phyloP scores from a whole-genome alignment of 2,329 filamentous ascomycete genomes.

The Penicillium griseofulvum region DNA sequence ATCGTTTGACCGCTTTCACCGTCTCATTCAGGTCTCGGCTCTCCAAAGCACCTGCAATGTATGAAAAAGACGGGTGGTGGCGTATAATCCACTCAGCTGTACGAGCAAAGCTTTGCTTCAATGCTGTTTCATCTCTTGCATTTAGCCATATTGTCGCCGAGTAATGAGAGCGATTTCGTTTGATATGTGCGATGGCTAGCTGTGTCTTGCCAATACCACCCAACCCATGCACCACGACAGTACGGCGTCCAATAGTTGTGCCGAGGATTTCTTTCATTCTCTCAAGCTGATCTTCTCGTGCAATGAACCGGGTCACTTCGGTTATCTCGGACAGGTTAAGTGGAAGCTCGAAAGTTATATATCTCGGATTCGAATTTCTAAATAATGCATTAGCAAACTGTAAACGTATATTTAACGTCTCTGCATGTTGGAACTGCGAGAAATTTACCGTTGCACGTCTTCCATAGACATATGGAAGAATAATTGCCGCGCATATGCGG shows the following conservation, averaged over 20 bases:
- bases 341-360: background rate
- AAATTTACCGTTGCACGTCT: background rate
- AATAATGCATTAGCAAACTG: background rate
- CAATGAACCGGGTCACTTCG: conserved; percentile 4
- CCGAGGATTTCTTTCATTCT: background rate
- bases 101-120: conserved; percentile 8
- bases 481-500: conserved; percentile 5
- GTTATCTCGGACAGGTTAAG: conserved; percentile 3
- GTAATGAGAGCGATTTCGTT: background rate
- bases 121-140: background rate
- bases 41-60: background rate
- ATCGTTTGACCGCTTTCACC: conserved; percentile 4
- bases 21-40: background rate
- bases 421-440: background rate
- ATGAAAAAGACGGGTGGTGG: background rate
- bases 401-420: background rate
- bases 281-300: conserved; percentile 6
- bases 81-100: conserved; percentile 2
- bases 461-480: conserved; percentile 1
- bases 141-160: conserved; percentile 7
- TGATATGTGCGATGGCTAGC: conserved; percentile 4
- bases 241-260: background rate
- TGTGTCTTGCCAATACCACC: conserved; percentile 13
- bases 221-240: conserved; percentile 6
- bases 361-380: background rate